These are phyloP conservation scores for Microbotryum lychnidis-dioicae DNA, from an alignment of 1,284 basidiomycete species.

Conservation along the genomic window DNA sequence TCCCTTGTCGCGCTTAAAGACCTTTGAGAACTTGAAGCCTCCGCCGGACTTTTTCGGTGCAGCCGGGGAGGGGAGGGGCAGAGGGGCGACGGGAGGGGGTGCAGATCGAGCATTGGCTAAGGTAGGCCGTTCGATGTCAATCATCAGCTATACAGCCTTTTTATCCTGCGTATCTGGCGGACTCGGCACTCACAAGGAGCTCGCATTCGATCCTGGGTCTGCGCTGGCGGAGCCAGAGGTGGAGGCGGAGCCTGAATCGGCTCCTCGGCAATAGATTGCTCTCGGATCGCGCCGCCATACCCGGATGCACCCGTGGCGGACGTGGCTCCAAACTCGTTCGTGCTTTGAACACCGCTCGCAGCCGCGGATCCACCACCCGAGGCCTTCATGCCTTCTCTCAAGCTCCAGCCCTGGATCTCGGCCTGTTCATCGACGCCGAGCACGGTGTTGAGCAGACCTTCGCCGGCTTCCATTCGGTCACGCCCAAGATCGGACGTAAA, in stretches of 20 bases:
- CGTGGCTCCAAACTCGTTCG: conserved; percentile 19
- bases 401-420: conserved; percentile 24
- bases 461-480: conserved; percentile 39
- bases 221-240: background rate
- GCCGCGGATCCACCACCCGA: background rate
- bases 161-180: background rate
- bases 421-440: conserved; percentile 24
- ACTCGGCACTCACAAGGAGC: background rate
- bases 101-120: background rate
- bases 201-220: background rate
- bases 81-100: conserved; percentile 16
- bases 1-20: conserved; percentile 16
- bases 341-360: background rate
- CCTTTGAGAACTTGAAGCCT: conserved; percentile 5
- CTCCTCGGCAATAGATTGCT: conserved; percentile 5
- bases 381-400: conserved; percentile 19
- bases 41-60: conserved; percentile 1
- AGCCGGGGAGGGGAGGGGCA: conserved; percentile 13
- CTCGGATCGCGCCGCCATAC: background rate
- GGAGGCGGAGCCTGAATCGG: background rate
- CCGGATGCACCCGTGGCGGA: background rate
- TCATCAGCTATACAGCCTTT: background rate
- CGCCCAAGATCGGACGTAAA: conserved; percentile 35
- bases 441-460: conserved; percentile 32
- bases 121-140: background rate